Evolutionary conservation across 441 rosid species (phyloP).

Genomic region (Populus hybrid): DNA sequence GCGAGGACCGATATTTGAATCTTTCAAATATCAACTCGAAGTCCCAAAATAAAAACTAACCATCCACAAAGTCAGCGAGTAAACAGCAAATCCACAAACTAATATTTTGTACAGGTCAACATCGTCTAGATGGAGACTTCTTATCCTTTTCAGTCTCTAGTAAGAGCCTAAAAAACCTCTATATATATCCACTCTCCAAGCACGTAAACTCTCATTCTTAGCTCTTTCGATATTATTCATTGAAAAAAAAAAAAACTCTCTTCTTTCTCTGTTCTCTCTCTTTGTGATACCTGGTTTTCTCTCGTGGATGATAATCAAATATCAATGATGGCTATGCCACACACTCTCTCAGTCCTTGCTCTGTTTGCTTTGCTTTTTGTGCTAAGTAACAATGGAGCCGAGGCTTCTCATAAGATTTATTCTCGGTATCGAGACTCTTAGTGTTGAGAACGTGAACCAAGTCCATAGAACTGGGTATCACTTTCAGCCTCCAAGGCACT

Average conservation of each 20-base stretch:
- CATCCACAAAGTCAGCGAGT: background rate
- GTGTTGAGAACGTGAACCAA: constrained; percentile 3
- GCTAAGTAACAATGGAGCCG: background rate
- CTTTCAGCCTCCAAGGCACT: constrained; percentile 73
- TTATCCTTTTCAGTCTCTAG: too few species aligned
- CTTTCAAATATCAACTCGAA: too few species aligned
- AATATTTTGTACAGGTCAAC: background rate
- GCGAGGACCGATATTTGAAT: too few species aligned
- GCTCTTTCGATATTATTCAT: too few species aligned
- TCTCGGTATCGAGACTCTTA: background rate
- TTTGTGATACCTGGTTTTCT: background rate
- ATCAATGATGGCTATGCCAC: background rate
- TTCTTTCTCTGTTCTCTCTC: too few species aligned
- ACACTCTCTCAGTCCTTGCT: background rate
- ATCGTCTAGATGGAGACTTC: background rate
- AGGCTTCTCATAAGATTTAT: constrained; percentile 23
- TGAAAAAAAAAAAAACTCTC: too few species aligned
- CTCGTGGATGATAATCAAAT: too few species aligned
- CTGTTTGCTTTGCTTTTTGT: background rate
- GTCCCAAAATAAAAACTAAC: too few species aligned
- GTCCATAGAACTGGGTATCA: constrained; percentile 46
- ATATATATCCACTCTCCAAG: too few species aligned
- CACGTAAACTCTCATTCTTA: too few species aligned
- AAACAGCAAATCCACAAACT: background rate
- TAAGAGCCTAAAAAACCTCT: too few species aligned